Base-by-base conservation (phyloP, 805 yeast genomes). In the Teunomyces funiuensis region DNA sequence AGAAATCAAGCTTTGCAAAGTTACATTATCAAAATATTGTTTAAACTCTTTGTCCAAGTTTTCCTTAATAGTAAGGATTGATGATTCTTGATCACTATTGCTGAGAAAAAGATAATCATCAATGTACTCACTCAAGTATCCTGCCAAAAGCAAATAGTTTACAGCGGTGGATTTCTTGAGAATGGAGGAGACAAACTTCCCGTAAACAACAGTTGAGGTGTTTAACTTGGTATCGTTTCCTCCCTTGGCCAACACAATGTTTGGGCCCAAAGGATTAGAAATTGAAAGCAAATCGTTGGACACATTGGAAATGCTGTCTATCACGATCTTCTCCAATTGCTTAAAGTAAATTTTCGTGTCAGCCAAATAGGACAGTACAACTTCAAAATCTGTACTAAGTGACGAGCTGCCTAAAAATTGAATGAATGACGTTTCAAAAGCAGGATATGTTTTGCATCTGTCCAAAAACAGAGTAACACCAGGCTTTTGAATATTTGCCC, bases 251-350 rank as follows among this genome's bases (percentile, higher is more conserved):
- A 71, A 57, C 36, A 66, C 69, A 1, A 73, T 58, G 40, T 66
- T 73, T 9, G 66, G 61, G 18, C 63, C 73, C 36, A 80, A 52
- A 1, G 79, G 69, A 49, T 77, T 78, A 0, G 79, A 73, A 18
- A 77, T 52, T 0, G 82, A 54, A 15, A 79, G 44, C 29, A 66
- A 57, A 10, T 53, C 40, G 3, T 39, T 36, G n/a, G 49, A 34
- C 11, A 56, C 26, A n/a, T 37, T 34, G 11, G 39, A 16, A 11
- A 51, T 14, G 2, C 61, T 52, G 1, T 23, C 19, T 8, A 19
- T 16, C 16, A 63, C 39, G 6, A 25, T 33, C 3, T 54, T 52
- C 0, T 54, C 49, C 1, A 79, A 53, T n/a, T 56, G 54, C 0
- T 57, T 44, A 3, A 55, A 25, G 5, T 65, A 57, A 10, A 58